These are phyloP conservation scores for Flaveria trinervia DNA, from an alignment of 129 eudicot species.

Conservation along the genomic window DNA sequence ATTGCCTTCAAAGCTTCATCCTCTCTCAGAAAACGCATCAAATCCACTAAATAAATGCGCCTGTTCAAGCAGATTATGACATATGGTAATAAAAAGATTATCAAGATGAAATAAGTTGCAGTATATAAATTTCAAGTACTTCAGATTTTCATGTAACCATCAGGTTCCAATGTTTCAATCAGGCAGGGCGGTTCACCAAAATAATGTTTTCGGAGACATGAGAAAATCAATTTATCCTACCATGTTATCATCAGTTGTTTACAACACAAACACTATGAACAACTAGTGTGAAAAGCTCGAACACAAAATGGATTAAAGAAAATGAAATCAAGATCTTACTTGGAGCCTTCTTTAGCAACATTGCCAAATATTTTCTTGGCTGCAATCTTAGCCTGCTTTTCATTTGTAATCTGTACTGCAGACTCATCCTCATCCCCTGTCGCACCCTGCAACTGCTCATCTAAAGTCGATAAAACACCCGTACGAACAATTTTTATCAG, in stretches of 20 bases:
- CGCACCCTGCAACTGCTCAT: slow-evolving; percentile 59
- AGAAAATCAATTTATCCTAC: background rate
- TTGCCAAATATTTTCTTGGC: slow-evolving; percentile 75
- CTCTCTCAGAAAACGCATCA: slow-evolving; percentile 72
- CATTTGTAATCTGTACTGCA: slow-evolving; percentile 69
- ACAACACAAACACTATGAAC: background rate
- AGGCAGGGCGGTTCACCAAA: too few relatives aligned
- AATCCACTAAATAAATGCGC: slow-evolving; percentile 48
- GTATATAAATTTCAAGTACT: too few relatives aligned
- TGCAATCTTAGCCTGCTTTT: slow-evolving; percentile 74
- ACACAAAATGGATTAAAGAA: background rate
- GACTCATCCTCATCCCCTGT: slow-evolving; percentile 62
- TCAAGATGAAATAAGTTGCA: background rate
- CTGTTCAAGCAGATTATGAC: slow-evolving; percentile 31
- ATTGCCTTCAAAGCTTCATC: slow-evolving; percentile 66
- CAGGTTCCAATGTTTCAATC: too few relatives aligned
- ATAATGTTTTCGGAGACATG: background rate
- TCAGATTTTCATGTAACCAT: too few relatives aligned
- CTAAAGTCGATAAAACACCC: slow-evolving; percentile 70
- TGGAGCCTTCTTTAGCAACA: slow-evolving; percentile 83
- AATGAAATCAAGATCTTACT: slow-evolving; percentile 42
- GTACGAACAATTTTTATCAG: slow-evolving; percentile 68
- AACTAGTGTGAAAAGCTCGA: background rate
- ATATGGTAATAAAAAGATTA: background rate
- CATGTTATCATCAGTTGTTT: background rate